phyloP scores from a whole-genome alignment of 495 filamentous ascomycete species.

The Terfezia claveryi region DNA sequence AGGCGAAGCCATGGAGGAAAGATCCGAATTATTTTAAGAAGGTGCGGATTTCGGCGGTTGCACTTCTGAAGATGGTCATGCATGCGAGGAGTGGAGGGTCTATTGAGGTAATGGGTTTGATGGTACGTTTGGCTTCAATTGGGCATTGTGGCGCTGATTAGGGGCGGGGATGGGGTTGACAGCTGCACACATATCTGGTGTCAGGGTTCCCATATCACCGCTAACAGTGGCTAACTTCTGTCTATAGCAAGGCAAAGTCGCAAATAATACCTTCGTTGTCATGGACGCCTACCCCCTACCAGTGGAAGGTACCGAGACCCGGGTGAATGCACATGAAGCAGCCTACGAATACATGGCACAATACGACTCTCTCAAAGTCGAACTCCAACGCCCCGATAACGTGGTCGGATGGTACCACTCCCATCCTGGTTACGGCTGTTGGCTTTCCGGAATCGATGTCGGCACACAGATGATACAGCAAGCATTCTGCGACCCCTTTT shows the following conservation, averaged over 20 bases:
- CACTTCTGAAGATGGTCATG: constrained; percentile 98
- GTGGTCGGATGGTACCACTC: constrained; percentile 96
- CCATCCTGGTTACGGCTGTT: constrained; percentile 96
- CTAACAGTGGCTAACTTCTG: not conserved
- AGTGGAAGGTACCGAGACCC: constrained; percentile 92
- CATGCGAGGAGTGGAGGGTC: constrained; percentile 82
- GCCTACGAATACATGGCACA: constrained; percentile 92
- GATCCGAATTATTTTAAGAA: constrained; percentile 79
- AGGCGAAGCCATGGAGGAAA: constrained; percentile 51
- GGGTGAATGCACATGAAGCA: constrained; percentile 85
- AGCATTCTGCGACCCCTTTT: constrained; percentile 62
- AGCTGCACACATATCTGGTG: too few species aligned
- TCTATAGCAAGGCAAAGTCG: constrained; percentile 54
- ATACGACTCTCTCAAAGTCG: constrained; percentile 51
- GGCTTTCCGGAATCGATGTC: constrained; percentile 92
- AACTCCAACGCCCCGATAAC: constrained; percentile 60
- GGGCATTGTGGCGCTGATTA: too few species aligned
- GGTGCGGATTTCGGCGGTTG: constrained; percentile 80
- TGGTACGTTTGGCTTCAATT: constrained; percentile 25
- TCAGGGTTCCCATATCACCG: not conserved
- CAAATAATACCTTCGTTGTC: constrained; percentile 58
- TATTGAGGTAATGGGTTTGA: constrained; percentile 92
- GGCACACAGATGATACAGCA: constrained; percentile 70
- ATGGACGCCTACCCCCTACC: constrained; percentile 88
- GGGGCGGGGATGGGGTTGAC: too few species aligned